Conservation (phyloP, 2,329 filamentous ascomycete species). For the Leptoxyphium fumago region DNA sequence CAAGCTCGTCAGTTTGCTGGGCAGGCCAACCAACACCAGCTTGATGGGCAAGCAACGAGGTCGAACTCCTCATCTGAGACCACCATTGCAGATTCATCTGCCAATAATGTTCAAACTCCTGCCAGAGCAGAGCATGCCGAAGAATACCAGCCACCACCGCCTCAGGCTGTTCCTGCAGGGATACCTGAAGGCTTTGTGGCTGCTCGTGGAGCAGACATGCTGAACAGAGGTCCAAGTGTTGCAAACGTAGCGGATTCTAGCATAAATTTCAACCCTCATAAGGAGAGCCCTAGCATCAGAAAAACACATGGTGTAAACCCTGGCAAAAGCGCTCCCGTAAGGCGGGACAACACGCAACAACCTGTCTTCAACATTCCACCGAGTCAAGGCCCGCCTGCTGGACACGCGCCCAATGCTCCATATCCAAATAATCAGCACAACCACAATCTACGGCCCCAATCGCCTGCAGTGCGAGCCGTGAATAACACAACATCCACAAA, state of each 20-base stretch:
- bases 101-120: slow-evolving; percentile 2
- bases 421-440: slow-evolving; percentile 3
- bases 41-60: neutral
- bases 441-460: slow-evolving; percentile 2
- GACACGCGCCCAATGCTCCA: slow-evolving; percentile 1
- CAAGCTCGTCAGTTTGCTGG: slow-evolving; percentile 14
- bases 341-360: slow-evolving; percentile 21
- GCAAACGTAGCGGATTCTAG: slow-evolving; percentile 2
- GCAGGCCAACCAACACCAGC: slow-evolving; percentile 10
- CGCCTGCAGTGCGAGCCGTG: neutral
- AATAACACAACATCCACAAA: slow-evolving; percentile 17
- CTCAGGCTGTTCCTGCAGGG: slow-evolving; percentile 14
- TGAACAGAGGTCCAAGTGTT: slow-evolving; percentile 21
- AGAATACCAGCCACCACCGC: slow-evolving; percentile 8
- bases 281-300: slow-evolving; percentile 58
- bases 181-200: slow-evolving; percentile 31
- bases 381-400: slow-evolving; percentile 1
- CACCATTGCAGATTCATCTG: neutral
- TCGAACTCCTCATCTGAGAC: neutral
- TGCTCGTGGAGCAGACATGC: slow-evolving; percentile 27
- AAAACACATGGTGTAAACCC: slow-evolving; percentile 84
- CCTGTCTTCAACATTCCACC: slow-evolving; percentile 1
- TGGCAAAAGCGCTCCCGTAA: slow-evolving; percentile 57
- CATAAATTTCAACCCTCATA: slow-evolving; percentile 33
- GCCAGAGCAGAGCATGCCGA: slow-evolving; percentile 2